phyloP scores from a whole-genome alignment of 352 stramenopile genomes.

The Globisporangium cederbergense region DNA sequence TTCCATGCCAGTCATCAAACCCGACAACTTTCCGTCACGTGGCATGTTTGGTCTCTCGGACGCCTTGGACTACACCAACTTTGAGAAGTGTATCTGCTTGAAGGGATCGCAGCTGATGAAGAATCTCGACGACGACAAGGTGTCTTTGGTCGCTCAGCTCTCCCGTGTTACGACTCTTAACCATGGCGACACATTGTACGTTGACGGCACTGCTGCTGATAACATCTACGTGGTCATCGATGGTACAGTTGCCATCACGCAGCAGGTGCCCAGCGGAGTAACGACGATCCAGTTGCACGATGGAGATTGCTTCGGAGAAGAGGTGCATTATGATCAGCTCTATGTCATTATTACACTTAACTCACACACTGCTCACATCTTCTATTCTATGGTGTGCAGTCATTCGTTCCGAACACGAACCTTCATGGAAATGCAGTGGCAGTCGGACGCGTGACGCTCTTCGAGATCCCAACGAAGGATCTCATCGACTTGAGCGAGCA shows the following conservation, averaged over 20 bases:
- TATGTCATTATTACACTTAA: not conserved
- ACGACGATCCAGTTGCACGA: constrained; percentile 48
- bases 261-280: constrained; percentile 15
- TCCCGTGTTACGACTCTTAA: constrained; percentile 56
- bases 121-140: constrained; percentile 81
- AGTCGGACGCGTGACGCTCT: constrained; percentile 57
- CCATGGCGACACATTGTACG: constrained; percentile 58
- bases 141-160: constrained; percentile 72
- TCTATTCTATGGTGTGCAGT: constrained; percentile 28
- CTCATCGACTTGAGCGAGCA: constrained; percentile 75
- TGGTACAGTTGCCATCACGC: constrained; percentile 55
- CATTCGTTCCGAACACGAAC: constrained; percentile 57
- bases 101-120: constrained; percentile 82
- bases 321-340: constrained; percentile 31
- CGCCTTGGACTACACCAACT: constrained; percentile 64
- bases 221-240: constrained; percentile 72
- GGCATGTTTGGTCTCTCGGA: constrained; percentile 39
- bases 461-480: constrained; percentile 74
- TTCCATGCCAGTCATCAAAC: not conserved
- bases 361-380: constrained; percentile 5
- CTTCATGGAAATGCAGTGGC: constrained; percentile 41
- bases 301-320: constrained; percentile 82
- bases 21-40: constrained; percentile 10
- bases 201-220: constrained; percentile 34
- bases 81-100: constrained; percentile 85